Percentiles rank a stretch among this genome's conserved stretches.
Conservation (phyloP, 257 asterid genomes). For the Scutellaria minor region DNA sequence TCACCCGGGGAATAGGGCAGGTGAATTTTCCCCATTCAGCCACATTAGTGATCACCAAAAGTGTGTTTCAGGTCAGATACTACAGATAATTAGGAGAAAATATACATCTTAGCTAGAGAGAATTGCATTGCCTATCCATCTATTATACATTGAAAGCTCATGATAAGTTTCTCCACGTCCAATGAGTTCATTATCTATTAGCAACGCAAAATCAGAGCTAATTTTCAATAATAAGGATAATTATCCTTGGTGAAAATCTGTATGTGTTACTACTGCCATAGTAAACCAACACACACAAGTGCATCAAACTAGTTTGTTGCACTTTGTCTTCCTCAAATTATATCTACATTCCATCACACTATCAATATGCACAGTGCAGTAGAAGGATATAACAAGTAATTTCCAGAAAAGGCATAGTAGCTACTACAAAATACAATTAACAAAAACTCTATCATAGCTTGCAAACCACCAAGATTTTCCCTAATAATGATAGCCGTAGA, state of each 20-base stretch:
- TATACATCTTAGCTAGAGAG: no score
- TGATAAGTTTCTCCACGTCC: no score
- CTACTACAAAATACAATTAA: not conserved
- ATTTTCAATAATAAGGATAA: not conserved
- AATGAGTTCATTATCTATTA: no score
- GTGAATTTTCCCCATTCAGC: no score
- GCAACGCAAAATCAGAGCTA: not conserved
- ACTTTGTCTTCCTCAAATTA: not conserved
- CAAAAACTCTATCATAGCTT: not conserved
- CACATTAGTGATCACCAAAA: no score
- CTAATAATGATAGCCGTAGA: not conserved
- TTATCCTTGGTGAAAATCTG: not conserved
- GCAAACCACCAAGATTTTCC: not conserved
- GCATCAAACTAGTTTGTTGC: not conserved
- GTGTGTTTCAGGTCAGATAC: no score
- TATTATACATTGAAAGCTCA: no score
- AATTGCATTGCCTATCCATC: no score
- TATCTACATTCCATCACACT: constrained; percentile 1
- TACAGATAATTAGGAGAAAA: no score
- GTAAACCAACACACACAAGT: not conserved
- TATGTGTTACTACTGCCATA: not conserved
- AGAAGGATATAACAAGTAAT: not conserved
- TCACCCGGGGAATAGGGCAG: no score
- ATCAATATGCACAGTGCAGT: not conserved
- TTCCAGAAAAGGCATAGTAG: not conserved